Percentiles rank a stretch among this genome's conserved stretches.
Evolutionary conservation across 2,329 filamentous ascomycete species (phyloP).

Genomic region (Ascochyta fabae): DNA sequence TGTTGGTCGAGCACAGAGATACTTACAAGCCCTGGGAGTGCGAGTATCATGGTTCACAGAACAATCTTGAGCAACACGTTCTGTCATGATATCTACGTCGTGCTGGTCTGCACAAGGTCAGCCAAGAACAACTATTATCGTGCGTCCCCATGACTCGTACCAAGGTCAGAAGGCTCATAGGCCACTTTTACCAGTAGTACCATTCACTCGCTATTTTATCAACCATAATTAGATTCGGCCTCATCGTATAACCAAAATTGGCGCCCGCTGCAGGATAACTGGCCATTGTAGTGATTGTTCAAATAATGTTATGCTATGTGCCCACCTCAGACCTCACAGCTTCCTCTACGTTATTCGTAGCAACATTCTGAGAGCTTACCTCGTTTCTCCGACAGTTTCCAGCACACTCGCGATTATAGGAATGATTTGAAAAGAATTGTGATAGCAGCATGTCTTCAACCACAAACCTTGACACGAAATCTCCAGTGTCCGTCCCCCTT

Average conservation of each 20-base stretch:
- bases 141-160: not conserved
- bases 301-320: too few species aligned
- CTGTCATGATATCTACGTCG: not conserved
- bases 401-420: not conserved
- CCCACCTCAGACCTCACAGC: too few species aligned
- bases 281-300: too few species aligned
- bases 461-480: not conserved
- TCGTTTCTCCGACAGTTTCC: too few species aligned
- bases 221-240: too few species aligned
- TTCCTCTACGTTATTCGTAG: too few species aligned
- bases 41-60: conserved; percentile 32
- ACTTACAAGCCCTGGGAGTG: conserved; percentile 23
- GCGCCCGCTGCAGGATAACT: too few species aligned
- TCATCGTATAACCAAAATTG: too few species aligned
- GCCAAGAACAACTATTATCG: not conserved
- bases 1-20: conserved; percentile 13
- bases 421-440: not conserved
- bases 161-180: too few species aligned
- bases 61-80: not conserved
- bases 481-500: not conserved
- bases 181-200: too few species aligned
- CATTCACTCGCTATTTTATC: too few species aligned
- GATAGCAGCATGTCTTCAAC: not conserved
- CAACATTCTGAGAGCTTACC: too few species aligned
- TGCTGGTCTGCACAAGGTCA: not conserved